Evolutionary conservation across 2,329 filamentous ascomycete species (phyloP), one percentile per base, ranked within the genome.

Genomic region (Ophiostoma populinum): DNA sequence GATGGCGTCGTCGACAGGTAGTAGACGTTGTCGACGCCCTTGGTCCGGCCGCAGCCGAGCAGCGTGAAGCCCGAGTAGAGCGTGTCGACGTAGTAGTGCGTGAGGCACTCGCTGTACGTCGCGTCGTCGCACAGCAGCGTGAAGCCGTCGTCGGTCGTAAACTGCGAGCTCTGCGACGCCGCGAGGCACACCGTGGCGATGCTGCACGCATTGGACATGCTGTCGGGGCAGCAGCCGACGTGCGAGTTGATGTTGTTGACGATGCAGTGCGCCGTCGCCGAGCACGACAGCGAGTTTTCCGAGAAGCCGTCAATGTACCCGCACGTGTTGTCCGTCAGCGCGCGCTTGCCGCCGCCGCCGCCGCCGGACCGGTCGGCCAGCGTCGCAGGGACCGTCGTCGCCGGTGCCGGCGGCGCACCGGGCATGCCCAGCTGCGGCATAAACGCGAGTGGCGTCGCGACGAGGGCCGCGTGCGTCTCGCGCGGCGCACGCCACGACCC

Each of bases 171-270:
- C 8, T 49, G 43, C 9, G 48, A 45, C 18, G 39, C 45, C 21
- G 51, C 47, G 9, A 37, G 34, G 40, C 50, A 50, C 13, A 18
- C 35, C 1, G 40, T 40, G 7, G 45, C 38, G 7, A 32, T 22
- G 19, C 12, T 32, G 30, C 30, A 32, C 18, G n/a, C n/a, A n/a
- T 9, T 24, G 19, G 20, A 16, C 4, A 13, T 22, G 8, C 35
- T 34, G 20, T 49, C 45, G 25, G 47, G 43, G 24, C 54, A 56
- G 44, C 54, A 56, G 22, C 53, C 53, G 7, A 51, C 43, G 4
- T 46, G 37, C 2, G 37, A 47, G 25, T 42, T 35, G 18, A 37
- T n/a, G 22, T 42, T 43, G 47, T 55, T 52, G 43, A 43, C 47
- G 10, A 49, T 47, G 33, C 53, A 56, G 12, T 30, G 37, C 6